Conservation (phyloP, 768 basidiomycete genomes). For the Tulasnella sp. region DNA sequence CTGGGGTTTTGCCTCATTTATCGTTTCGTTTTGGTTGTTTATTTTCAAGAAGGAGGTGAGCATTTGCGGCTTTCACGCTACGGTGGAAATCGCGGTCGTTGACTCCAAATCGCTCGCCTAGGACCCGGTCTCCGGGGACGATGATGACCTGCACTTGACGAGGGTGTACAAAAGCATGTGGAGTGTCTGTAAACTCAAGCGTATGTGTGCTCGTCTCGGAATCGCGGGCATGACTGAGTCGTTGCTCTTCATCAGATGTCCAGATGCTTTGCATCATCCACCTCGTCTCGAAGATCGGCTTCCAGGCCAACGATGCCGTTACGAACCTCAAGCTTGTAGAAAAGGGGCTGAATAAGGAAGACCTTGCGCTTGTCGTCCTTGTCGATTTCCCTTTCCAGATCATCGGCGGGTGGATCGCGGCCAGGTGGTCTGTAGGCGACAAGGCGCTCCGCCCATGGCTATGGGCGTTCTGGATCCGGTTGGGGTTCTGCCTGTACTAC, state of each 20-base stretch:
- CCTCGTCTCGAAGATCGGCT: constrained; percentile 86
- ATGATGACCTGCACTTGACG: constrained; percentile 79
- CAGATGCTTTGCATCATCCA: constrained; percentile 79
- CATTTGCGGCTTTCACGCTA: background rate
- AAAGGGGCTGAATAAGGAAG: constrained; percentile 90
- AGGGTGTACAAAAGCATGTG: constrained; percentile 91
- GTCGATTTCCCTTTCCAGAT: constrained; percentile 99
- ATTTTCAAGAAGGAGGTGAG: constrained; percentile 82
- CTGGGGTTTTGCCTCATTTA: constrained; percentile 69
- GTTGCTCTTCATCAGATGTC: constrained; percentile 47
- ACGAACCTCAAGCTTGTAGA: constrained; percentile 91
- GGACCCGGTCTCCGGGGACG: constrained; percentile 62
- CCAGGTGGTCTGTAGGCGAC: constrained; percentile 76
- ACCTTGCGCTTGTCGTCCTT: constrained; percentile 86
- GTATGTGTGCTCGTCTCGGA: constrained; percentile 34
- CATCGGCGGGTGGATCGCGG: constrained; percentile 84
- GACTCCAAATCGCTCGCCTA: constrained; percentile 24
- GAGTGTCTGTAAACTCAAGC: constrained; percentile 80
- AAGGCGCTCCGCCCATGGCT: constrained; percentile 79
- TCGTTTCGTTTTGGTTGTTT: constrained; percentile 78
- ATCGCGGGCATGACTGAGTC: background rate
- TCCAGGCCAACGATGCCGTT: constrained; percentile 84
- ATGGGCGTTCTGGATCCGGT: constrained; percentile 78
- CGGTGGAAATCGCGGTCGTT: background rate
- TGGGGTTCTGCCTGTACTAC: constrained; percentile 57